Evolutionary conservation across 2,329 filamentous ascomycete species (phyloP).

Genomic region (Diaporthe humulicola): DNA sequence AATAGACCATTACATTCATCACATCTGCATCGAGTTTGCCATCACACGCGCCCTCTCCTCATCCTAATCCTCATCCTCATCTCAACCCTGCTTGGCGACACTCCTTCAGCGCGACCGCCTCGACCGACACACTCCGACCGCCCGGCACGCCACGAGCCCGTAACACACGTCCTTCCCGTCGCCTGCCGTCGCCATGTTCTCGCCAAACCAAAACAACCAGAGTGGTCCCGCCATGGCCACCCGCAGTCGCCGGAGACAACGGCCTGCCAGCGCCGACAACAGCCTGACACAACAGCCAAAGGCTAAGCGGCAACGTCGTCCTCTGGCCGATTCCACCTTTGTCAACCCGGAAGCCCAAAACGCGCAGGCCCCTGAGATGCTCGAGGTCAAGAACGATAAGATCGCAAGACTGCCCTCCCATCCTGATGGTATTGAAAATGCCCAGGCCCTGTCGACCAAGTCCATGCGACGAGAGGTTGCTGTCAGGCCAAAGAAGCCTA

Average conservation of each 20-base stretch:
- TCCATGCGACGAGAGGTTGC: slow-evolving; percentile 63
- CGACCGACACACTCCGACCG: slow-evolving; percentile 5
- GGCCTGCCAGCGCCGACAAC: slow-evolving; percentile 67
- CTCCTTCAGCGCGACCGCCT: slow-evolving; percentile 14
- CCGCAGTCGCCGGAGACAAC: slow-evolving; percentile 72
- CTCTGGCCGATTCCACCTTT: slow-evolving; percentile 69
- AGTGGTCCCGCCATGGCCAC: slow-evolving; percentile 68
- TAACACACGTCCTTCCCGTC: slow-evolving; percentile 34
- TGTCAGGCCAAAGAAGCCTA: slow-evolving; percentile 73
- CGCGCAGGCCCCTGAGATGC: slow-evolving; percentile 60
- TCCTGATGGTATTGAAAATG: slow-evolving; percentile 62
- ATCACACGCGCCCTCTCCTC: not conserved
- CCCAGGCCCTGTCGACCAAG: slow-evolving; percentile 43
- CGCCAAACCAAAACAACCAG: slow-evolving; percentile 61
- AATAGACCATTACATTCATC: slow-evolving; percentile 29
- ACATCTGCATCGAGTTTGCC: slow-evolving; percentile 23
- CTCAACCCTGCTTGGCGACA: slow-evolving; percentile 17
- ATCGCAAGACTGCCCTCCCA: slow-evolving; percentile 58
- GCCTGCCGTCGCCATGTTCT: slow-evolving; percentile 66
- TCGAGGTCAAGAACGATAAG: slow-evolving; percentile 69
- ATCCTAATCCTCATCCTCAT: no score
- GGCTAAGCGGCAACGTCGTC: slow-evolving; percentile 72
- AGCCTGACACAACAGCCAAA: slow-evolving; percentile 69
- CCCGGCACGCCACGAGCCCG: slow-evolving; percentile 26
- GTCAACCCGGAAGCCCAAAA: slow-evolving; percentile 60